Conservation (phyloP, 352 stramenopile species). For the Globisporangium polare region DNA sequence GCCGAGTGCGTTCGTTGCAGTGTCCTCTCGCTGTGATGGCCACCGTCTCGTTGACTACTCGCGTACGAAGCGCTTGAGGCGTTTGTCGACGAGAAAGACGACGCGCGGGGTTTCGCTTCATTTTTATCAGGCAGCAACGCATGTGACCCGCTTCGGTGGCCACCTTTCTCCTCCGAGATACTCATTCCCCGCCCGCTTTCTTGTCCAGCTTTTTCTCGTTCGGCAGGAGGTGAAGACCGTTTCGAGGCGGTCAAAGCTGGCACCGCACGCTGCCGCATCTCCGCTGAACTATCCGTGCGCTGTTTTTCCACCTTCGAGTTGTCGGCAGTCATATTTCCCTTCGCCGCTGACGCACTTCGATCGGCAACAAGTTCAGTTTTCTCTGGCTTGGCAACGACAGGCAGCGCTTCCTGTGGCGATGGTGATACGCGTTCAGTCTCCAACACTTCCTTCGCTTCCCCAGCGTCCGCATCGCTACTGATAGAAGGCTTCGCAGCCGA, state of each 20-base stretch:
- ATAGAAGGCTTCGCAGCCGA: not conserved
- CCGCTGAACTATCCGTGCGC: not conserved
- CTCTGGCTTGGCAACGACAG: not conserved
- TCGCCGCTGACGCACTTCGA: not conserved
- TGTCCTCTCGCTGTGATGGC: not conserved
- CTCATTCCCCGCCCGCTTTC: constrained; percentile 10
- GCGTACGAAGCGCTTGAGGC: not conserved
- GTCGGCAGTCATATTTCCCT: not conserved
- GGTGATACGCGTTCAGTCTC: not conserved
- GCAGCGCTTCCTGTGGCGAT: not conserved
- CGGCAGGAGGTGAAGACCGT: not conserved
- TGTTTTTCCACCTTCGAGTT: not conserved
- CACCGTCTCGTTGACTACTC: constrained; percentile 2
- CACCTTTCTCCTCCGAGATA: constrained; percentile 20
- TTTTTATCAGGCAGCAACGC: constrained; percentile 7
- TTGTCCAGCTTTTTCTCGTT: not conserved
- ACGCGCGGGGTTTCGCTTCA: constrained; percentile 28
- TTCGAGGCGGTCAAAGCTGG: not conserved
- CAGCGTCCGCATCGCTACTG: not conserved
- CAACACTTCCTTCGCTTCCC: not conserved
- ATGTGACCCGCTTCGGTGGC: constrained; percentile 21
- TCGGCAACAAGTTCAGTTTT: not conserved
- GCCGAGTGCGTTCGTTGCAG: constrained; percentile 13
- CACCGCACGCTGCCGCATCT: not conserved
- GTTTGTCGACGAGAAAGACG: constrained; percentile 32